Evolutionary conservation across 2,329 filamentous ascomycete genomes (phyloP).

Genomic region (Fusarium heterosporum): DNA sequence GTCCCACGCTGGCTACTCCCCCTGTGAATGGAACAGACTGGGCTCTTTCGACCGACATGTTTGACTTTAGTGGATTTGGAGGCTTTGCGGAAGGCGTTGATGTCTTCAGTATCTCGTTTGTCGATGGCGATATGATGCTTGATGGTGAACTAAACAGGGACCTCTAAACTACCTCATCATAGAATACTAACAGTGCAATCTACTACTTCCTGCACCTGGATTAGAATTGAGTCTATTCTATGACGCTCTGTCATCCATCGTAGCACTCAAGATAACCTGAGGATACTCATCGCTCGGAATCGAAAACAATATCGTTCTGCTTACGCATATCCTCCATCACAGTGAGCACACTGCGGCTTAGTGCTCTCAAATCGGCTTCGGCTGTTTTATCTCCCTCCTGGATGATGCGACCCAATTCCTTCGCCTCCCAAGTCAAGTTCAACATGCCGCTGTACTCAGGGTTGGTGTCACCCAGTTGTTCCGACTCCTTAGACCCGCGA

Average conservation of each 20-base stretch:
- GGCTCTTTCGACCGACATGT: constrained; percentile 10
- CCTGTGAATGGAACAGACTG: not conserved
- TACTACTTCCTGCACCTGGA: no score
- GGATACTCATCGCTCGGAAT: constrained; percentile 11
- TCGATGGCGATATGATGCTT: constrained; percentile 20
- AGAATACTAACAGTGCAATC: no score
- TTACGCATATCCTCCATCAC: constrained; percentile 35
- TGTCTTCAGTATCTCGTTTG: constrained; percentile 21
- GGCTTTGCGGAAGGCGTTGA: constrained; percentile 23
- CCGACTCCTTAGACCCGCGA: constrained; percentile 18
- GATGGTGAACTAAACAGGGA: not conserved
- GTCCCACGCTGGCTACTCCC: not conserved
- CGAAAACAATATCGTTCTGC: constrained; percentile 24
- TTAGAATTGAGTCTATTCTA: not conserved
- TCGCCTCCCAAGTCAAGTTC: constrained; percentile 38
- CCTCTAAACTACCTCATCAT: not conserved
- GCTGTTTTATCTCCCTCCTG: constrained; percentile 16
- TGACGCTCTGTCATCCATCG: not conserved
- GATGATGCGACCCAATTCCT: constrained; percentile 33
- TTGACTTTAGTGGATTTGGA: constrained; percentile 17
- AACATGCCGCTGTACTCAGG: constrained; percentile 27
- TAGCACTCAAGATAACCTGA: no score
- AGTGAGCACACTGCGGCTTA: constrained; percentile 19
- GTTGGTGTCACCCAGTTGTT: constrained; percentile 25
- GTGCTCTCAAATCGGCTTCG: constrained; percentile 23